Evolutionary conservation across 2,329 filamentous ascomycete genomes (phyloP).

Genomic region (Phialophora expanda): DNA sequence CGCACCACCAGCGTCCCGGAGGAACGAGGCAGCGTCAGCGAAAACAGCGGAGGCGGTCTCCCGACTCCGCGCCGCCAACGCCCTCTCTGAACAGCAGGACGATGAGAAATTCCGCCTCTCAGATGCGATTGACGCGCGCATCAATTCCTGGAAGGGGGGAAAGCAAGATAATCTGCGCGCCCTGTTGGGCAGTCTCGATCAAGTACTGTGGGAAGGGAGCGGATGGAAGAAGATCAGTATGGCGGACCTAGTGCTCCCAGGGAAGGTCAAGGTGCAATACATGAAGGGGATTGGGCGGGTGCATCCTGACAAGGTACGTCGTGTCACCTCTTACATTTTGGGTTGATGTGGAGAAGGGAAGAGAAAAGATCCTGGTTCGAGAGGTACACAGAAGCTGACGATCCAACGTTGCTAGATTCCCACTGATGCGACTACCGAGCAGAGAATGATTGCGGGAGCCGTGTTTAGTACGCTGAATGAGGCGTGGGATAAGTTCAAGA

Average conservation of each 20-base stretch:
- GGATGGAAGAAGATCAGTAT: conserved; percentile 97
- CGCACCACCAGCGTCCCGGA: conserved; percentile 42
- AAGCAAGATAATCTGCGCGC: conserved; percentile 93
- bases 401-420: conserved; percentile 57
- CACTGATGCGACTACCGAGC: conserved; percentile 68
- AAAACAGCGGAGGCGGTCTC: conserved; percentile 72
- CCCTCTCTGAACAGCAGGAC: conserved; percentile 82
- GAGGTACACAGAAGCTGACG: not conserved
- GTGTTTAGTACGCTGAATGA: conserved; percentile 70
- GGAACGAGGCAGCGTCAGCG: conserved; percentile 39
- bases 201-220: conserved; percentile 86
- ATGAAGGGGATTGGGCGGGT: conserved; percentile 99
- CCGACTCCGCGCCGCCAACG: conserved; percentile 80
- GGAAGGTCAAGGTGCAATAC: conserved; percentile 95
- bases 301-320: conserved; percentile 90
- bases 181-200: conserved; percentile 82
- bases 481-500: conserved; percentile 72
- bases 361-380: not conserved
- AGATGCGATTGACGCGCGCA: conserved; percentile 80
- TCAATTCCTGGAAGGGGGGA: conserved; percentile 83
- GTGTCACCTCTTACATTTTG: not conserved
- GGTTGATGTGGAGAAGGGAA: not conserved
- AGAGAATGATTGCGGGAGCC: conserved; percentile 68
- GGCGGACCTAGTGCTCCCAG: conserved; percentile 88
- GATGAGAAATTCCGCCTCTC: conserved; percentile 90